A percentile compares a stretch with the other conserved stretches of the same genome.
Evolutionary conservation across 83 land plant species (phyloP).

Genomic region (Picea mariana): DNA sequence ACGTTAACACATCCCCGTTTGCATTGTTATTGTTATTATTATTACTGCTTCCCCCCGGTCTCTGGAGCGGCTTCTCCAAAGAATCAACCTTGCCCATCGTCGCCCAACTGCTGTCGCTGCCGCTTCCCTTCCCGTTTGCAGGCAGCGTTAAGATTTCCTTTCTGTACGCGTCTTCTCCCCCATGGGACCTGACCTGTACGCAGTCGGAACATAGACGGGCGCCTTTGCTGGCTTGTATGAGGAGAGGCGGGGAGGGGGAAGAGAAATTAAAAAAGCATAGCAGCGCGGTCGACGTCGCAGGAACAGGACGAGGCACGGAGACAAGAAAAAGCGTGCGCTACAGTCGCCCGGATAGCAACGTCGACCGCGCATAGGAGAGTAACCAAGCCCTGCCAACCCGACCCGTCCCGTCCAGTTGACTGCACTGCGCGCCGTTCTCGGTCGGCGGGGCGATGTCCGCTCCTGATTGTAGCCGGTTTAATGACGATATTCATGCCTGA

Average conservation of each 20-base stretch:
- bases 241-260: not conserved
- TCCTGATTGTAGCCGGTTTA: no score
- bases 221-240: not conserved
- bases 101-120: not conserved
- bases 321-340: not conserved
- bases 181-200: no score
- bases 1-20: not conserved
- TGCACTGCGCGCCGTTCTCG: not conserved
- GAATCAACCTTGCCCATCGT: constrained; percentile 13
- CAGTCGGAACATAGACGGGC: no score
- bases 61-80: constrained; percentile 2
- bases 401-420: not conserved
- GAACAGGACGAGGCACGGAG: not conserved
- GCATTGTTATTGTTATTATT: not conserved
- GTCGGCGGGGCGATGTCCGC: not conserved
- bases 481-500: not conserved
- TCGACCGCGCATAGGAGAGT: not conserved
- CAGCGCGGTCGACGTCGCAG: not conserved
- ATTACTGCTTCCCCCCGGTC: not conserved
- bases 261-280: not conserved
- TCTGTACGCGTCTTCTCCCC: no score
- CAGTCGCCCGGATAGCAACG: not conserved
- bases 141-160: not conserved
- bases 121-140: not conserved
- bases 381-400: constrained; percentile 9